Evolutionary conservation across 768 basidiomycete species (phyloP).

Genomic region (Trichaptum fuscoviolaceum): DNA sequence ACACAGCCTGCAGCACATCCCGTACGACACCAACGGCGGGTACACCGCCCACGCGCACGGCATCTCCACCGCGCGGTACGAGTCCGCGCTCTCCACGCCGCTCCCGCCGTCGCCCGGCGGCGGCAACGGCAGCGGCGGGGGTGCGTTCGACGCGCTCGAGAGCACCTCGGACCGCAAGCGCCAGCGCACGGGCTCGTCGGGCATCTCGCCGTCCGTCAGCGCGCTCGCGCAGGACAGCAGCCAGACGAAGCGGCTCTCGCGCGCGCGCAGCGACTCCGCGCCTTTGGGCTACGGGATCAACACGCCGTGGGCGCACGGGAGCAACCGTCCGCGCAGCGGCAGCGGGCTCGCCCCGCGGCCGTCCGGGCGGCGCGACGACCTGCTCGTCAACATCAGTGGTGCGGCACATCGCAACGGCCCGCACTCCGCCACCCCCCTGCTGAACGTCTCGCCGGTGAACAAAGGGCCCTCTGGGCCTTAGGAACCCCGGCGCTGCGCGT

Average conservation of each 20-base stretch:
- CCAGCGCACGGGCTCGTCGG: constrained; percentile 38
- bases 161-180: constrained; percentile 38
- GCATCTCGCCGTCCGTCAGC: constrained; percentile 9
- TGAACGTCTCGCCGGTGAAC: constrained; percentile 5
- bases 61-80: constrained; percentile 22
- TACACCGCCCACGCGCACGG: constrained; percentile 11
- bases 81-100: constrained; percentile 21
- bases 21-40: constrained; percentile 19
- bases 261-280: constrained; percentile 66
- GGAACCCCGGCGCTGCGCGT: neutral
- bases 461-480: constrained; percentile 1
- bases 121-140: too few relatives aligned
- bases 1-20: constrained; percentile 54
- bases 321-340: constrained; percentile 31
- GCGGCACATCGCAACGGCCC: neutral
- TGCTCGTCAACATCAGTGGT: constrained; percentile 2
- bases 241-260: constrained; percentile 37
- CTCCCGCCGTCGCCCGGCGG: constrained; percentile 30
- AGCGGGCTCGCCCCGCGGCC: constrained; percentile 27
- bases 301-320: constrained; percentile 26
- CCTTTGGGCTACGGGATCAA: constrained; percentile 51
- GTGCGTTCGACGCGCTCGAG: constrained; percentile 24
- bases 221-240: constrained; percentile 17
- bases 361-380: constrained; percentile 2
- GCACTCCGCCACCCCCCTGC: neutral